Percentiles rank a stretch among this genome's conserved stretches.
Conservation (phyloP, 2,329 filamentous ascomycete species). For the Cercospora berteroae region DNA sequence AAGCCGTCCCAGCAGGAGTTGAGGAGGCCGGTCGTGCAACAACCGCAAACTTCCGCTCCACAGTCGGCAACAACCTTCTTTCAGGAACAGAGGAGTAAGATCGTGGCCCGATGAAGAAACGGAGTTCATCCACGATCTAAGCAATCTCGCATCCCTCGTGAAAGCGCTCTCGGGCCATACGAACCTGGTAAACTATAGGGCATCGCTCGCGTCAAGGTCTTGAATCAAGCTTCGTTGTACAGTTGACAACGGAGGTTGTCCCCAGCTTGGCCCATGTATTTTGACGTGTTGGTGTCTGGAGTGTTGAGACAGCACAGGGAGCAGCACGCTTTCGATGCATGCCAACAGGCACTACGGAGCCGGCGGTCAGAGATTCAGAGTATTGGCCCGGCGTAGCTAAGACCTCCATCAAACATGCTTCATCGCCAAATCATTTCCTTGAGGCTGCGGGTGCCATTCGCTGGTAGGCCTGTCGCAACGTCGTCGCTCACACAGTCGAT, state of each 20-base stretch:
- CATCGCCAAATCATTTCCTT: background rate
- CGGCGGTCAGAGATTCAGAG: background rate
- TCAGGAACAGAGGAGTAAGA: background rate
- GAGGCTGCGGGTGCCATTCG: background rate
- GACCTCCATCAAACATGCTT: background rate
- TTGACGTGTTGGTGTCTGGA: constrained; percentile 7
- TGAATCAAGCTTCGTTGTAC: background rate
- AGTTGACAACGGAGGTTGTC: background rate
- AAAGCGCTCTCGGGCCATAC: background rate
- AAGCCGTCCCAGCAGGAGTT: background rate
- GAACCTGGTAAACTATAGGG: background rate
- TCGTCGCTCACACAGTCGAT: background rate
- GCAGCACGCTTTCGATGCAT: background rate
- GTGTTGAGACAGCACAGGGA: background rate
- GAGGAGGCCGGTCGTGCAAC: background rate
- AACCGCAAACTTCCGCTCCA: background rate
- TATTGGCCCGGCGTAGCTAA: background rate
- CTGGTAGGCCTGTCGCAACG: background rate
- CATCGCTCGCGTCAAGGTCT: background rate
- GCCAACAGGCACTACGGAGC: background rate
- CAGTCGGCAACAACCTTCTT: background rate
- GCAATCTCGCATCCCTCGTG: constrained; percentile 4
- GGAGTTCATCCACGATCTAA: background rate
- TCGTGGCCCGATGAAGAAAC: background rate
- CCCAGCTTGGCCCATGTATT: background rate